Base-by-base conservation (phyloP, 768 basidiomycete species). In the Tylopilus cervinicoccineus region DNA sequence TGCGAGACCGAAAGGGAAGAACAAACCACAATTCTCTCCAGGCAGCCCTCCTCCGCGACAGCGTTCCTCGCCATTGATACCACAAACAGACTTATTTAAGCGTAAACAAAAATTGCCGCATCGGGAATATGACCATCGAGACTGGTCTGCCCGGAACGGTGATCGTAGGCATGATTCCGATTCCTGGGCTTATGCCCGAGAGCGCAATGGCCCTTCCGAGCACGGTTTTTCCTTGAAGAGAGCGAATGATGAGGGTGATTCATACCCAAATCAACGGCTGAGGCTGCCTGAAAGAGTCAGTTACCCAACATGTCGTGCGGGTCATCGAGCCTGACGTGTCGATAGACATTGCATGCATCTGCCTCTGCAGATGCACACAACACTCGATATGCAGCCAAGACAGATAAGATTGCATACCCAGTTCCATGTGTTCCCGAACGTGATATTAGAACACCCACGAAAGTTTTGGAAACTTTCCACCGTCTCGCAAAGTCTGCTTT, bases 61-160 rank as follows among this genome's bases (percentile, higher is more conserved):
- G 16, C 54, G 55, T 50, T 70, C 68, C 45, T 64, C 68, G 29
- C 72, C 77, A 9, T 54, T 76, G 44, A 61, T 67, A 24, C 62
- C 77, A 22, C 77, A 78, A 55, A 62, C 68, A 19, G 76, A 77
- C 54, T 56, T 73, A 43, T 78, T 74, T 52, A 70, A 55, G 41
- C 63, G 57, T 47, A 66, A 61, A 48, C 59, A 58, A 27, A 59
- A 54, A 14, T 62, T 58, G 34, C 16, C 19, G 19, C 39, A 51
- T 40, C 63, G 66, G 6, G 64, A 54, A 46, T 42, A 47, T n/a
- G 64, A 57, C 23, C 53, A 46, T 49, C 47, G 52, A 24, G 57
- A 63, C 16, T 55, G 59, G 53, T 33, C 58, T 38, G 17, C 36
- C 28, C 52, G 56, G 27, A 56, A 50, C 33, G 53, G 49, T 28